Evolutionary conservation across 208 protist species (phyloP), one percentile per base, ranked within the genome.

Genomic region (Wallacemonas rigidus): DNA sequence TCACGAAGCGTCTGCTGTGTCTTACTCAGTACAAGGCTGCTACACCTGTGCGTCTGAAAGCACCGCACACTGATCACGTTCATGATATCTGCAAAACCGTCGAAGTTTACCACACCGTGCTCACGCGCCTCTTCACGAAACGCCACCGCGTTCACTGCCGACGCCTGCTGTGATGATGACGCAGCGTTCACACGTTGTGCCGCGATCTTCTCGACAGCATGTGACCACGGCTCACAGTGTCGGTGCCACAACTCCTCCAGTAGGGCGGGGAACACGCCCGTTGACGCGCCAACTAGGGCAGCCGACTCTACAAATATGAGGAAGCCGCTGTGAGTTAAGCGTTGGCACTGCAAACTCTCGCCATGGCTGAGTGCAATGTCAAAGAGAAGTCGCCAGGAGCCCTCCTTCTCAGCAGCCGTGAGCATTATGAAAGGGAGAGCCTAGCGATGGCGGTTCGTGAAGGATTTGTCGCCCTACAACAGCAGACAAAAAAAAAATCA

Each of bases 321-420:
- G 50, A 93, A 87, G 14, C 86, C 89, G 5, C 74, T 72, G 71
- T 86, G 86, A 1, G 79, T 79, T 7, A 96, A 71, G 8, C 67
- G 60, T 26, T 85, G 60, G 45, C 48, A 44, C 11, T 39, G 56
- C 17, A 96, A 53, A 2, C 76, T 83, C 39, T 82, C 77, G 3
- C 92, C 92, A 62, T 94, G 88, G 69, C 89, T 92, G 35, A 96
- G 83, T 3, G 92, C 85, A 61, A 96, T 93, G 64, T 89, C 87
- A 79, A 96, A 96, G 17, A 96, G 81, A 17, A 96, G 69, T 45
- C 76, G 61, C 90, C 92, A 96, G 15, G 84, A 83, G 53, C 74
- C 77, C 68, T 90, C 88, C 50, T 38, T 48, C 36, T 43, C 56
- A 35, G 65, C 73, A 4, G 17, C 3, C 7, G 60, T 36, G n/a